Evolutionary conservation across 352 stramenopile genomes (phyloP).

Genomic region (Phytophthora lateralis): DNA sequence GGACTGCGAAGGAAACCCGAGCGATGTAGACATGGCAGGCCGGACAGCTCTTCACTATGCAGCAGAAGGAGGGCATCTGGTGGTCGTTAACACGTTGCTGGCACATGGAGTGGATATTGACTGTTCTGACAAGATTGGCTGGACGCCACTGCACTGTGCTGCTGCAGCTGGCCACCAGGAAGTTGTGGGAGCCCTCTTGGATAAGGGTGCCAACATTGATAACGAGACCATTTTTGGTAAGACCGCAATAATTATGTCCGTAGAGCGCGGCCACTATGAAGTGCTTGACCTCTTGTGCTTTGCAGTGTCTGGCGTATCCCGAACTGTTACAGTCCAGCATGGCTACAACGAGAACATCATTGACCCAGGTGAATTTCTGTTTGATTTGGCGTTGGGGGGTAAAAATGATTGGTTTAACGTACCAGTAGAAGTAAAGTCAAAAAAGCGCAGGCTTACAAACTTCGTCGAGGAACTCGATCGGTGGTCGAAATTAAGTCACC

Average conservation of each 20-base stretch:
- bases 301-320: background rate
- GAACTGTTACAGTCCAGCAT: background rate
- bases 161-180: background rate
- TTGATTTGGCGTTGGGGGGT: background rate
- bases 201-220: background rate
- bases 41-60: slow-evolving; percentile 4
- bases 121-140: background rate
- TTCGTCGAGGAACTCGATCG: slow-evolving; percentile 19
- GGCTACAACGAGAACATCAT: slow-evolving; percentile 8
- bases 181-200: background rate
- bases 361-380: slow-evolving; percentile 7
- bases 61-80: background rate
- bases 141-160: slow-evolving; percentile 13
- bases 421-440: slow-evolving; percentile 4
- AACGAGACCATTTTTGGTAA: background rate
- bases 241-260: background rate
- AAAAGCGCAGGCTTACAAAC: background rate
- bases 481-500: slow-evolving; percentile 25
- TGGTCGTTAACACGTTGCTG: slow-evolving; percentile 1
- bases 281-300: background rate
- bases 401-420: slow-evolving; percentile 9
- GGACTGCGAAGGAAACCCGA: background rate
- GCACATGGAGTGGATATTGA: background rate
- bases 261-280: slow-evolving; percentile 5
- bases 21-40: background rate